Evolutionary conservation across 768 basidiomycete genomes (phyloP), one percentile per base, ranked within the genome.

Genomic region (Russula sp.): DNA sequence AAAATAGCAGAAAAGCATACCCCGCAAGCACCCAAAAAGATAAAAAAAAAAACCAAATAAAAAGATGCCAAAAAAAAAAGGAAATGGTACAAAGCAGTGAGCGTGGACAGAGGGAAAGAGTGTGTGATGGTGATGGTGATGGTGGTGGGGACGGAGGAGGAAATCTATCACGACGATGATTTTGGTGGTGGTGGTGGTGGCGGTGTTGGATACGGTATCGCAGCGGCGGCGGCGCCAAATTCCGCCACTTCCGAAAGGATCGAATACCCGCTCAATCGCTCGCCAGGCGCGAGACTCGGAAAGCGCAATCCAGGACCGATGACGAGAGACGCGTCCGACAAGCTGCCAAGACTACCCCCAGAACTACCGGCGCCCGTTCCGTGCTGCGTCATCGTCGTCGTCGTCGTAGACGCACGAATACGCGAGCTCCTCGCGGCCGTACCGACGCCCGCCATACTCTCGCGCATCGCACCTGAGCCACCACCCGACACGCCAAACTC

Each of bases 361-460:
- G 55, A 35, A 35, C 59, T 60, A 9, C 46, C 58, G 1, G 7
- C 51, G 35, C 29, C 39, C n/a, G 42, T 51, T 53, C 49, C 58
- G 10, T 49, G 55, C 42, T 20, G 34, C 56, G 52, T 29, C 25
- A n/a, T n/a, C n/a, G n/a, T n/a, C n/a, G n/a, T n/a, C n/a, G n/a
- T n/a, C n/a, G n/a, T n/a, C n/a, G n/a, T n/a, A n/a, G n/a, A n/a
- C n/a, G 22, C 59, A 3, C 38, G 48, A 11, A 64, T 65, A 5
- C 59, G 56, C 61, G 75, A 72, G 29, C 75, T 69, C 3, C 77
- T 67, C 35, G 72, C 73, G 5, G 73, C 74, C 2, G 79, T 81
- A 13, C 79, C 80, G 9, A 81, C 64, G 9, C 80, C 80, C 10
- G 76, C 75, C 80, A 81, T 79, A 20, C 77, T 73, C 58, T 45